These are phyloP conservation scores for Mycena pura DNA, from an alignment of 768 basidiomycete genomes.

Conservation along the genomic window DNA sequence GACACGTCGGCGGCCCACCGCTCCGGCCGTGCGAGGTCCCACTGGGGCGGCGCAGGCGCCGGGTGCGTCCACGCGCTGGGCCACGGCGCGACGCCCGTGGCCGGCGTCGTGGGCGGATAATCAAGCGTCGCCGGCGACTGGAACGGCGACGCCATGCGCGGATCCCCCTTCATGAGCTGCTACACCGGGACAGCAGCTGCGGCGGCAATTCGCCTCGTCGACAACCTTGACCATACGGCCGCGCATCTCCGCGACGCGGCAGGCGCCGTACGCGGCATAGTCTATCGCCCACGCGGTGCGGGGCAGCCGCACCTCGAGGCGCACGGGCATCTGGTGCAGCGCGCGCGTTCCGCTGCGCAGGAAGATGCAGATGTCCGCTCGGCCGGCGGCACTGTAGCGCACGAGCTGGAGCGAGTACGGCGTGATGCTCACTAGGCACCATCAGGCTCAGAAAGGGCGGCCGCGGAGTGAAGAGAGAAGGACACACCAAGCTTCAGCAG, in stretches of 20 bases:
- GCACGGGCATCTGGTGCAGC: conserved; percentile 59
- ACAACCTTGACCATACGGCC: conserved; percentile 64
- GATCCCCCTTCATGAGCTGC: conserved; percentile 1
- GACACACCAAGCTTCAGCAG: conserved; percentile 40
- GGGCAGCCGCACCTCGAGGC: conserved; percentile 64
- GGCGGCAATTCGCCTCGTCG: conserved; percentile 27
- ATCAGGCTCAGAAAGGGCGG: neutral
- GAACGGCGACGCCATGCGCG: neutral
- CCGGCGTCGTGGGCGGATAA: neutral
- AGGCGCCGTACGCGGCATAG: conserved; percentile 54
- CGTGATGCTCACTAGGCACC: conserved; percentile 67
- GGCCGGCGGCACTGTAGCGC: conserved; percentile 67
- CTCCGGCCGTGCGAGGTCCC: conserved; percentile 14
- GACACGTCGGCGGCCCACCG: conserved; percentile 20
- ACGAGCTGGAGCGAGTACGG: conserved; percentile 78
- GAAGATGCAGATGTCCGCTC: conserved; percentile 69
- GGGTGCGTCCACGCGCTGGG: conserved; percentile 9
- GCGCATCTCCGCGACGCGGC: conserved; percentile 52
- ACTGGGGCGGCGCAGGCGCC: neutral
- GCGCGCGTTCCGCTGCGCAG: conserved; percentile 64
- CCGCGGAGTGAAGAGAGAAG: neutral
- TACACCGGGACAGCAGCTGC: conserved; percentile 15
- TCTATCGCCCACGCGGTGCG: conserved; percentile 70
- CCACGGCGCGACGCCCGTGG: conserved; percentile 17
- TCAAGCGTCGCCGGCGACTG: neutral